Evolutionary conservation across 345 rosid genomes (phyloP).

Genomic region (Pistacia integerrima): DNA sequence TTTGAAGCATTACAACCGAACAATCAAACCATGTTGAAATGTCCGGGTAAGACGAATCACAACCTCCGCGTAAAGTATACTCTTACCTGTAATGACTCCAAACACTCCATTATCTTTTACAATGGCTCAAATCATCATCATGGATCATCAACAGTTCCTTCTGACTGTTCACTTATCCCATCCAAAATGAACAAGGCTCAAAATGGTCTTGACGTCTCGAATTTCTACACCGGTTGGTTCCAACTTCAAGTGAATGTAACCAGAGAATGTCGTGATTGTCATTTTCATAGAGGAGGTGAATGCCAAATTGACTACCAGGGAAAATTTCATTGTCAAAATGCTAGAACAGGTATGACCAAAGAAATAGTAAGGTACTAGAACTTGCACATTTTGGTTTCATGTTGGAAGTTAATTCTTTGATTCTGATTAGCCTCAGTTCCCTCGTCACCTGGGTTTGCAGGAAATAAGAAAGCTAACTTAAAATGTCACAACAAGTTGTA

Average conservation of each 20-base stretch:
- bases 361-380: not conserved
- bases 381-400: not conserved
- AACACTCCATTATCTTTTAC: slow-evolving; percentile 12
- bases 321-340: not conserved
- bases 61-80: not conserved
- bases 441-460: no score
- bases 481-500: no score
- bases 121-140: not conserved
- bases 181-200: slow-evolving; percentile 18
- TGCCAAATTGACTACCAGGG: not conserved
- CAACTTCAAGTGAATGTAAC: not conserved
- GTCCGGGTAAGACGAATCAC: not conserved
- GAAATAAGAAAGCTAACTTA: no score
- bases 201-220: not conserved
- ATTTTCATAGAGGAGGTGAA: not conserved
- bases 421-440: no score
- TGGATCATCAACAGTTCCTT: not conserved
- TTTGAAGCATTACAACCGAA: not conserved
- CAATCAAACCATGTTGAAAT: slow-evolving; percentile 26
- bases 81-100: slow-evolving; percentile 11
- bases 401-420: no score
- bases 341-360: not conserved
- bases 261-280: not conserved
- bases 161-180: slow-evolving; percentile 29
- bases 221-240: not conserved